A percentile compares a stretch with the other conserved stretches of the same genome.
phyloP scores from a whole-genome alignment of 2,329 filamentous ascomycete species.

The Dichotomopilus funicola region DNA sequence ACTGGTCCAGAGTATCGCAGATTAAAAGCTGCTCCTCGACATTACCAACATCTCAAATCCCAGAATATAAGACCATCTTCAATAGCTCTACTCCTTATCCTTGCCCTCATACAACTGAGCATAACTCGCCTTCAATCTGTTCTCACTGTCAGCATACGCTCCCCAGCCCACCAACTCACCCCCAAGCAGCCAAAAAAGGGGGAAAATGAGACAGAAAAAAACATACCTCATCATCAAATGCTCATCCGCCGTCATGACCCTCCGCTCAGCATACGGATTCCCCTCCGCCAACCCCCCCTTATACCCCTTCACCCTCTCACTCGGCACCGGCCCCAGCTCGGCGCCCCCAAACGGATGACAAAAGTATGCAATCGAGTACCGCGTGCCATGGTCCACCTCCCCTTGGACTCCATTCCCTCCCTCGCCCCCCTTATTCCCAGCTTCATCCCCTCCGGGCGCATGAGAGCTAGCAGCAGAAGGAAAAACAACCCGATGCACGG shows the following conservation, averaged over 20 bases:
- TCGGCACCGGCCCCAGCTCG: constrained; percentile 53
- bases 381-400: constrained; percentile 42
- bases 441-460: no score
- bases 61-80: not conserved
- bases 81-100: not conserved
- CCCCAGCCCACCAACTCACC: not conserved
- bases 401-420: constrained; percentile 32
- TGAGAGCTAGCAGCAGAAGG: constrained; percentile 26
- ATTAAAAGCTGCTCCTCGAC: no score
- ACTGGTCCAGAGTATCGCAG: no score
- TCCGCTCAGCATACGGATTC: constrained; percentile 46
- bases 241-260: constrained; percentile 56
- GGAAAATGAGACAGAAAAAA: no score
- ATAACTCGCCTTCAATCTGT: constrained; percentile 50
- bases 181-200: no score
- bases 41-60: no score
- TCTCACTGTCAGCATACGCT: not conserved
- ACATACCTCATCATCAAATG: constrained; percentile 51
- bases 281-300: constrained; percentile 27
- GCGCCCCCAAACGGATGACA: constrained; percentile 54
- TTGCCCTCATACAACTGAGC: constrained; percentile 45
- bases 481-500: constrained; percentile 84
- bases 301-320: constrained; percentile 45
- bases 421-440: not conserved
- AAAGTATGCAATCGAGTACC: constrained; percentile 64